phyloP scores from a whole-genome alignment of 306 rosid genomes.

The Sicyos edulis region DNA sequence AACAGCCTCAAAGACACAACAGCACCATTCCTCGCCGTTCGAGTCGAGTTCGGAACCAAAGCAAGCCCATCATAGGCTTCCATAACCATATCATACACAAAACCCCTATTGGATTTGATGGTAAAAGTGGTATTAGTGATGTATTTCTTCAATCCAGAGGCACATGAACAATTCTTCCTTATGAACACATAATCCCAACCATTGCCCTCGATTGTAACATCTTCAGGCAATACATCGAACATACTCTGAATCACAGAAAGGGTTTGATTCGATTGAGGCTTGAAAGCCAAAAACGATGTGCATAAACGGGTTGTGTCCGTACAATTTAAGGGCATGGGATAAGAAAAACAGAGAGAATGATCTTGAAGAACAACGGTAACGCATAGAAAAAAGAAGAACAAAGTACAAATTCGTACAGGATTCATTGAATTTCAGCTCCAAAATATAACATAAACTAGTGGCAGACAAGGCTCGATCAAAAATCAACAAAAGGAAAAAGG shows the following conservation, averaged over 20 bases:
- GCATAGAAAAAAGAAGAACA: constrained; percentile 33
- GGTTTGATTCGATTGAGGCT: constrained; percentile 53
- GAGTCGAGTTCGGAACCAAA: constrained; percentile 46
- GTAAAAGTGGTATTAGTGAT: constrained; percentile 69
- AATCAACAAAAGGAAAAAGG: background rate
- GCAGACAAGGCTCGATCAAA: constrained; percentile 17
- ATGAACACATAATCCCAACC: constrained; percentile 57
- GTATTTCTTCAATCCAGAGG: constrained; percentile 45
- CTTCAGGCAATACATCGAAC: constrained; percentile 78
- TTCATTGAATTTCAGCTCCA: constrained; percentile 32
- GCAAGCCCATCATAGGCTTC: constrained; percentile 77
- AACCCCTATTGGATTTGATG: constrained; percentile 62
- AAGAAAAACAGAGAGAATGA: constrained; percentile 33
- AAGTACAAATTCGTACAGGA: constrained; percentile 25
- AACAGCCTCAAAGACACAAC: constrained; percentile 75
- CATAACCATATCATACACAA: constrained; percentile 51
- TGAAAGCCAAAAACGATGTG: constrained; percentile 78
- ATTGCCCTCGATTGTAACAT: constrained; percentile 68
- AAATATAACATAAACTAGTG: background rate
- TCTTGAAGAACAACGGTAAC: constrained; percentile 28
- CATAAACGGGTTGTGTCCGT: constrained; percentile 71
- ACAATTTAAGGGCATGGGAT: constrained; percentile 56
- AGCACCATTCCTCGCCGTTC: constrained; percentile 59
- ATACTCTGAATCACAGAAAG: constrained; percentile 60
- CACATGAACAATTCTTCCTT: constrained; percentile 85